Conservation (phyloP, 1,284 basidiomycete species). For the Cronartium quercuum region DNA sequence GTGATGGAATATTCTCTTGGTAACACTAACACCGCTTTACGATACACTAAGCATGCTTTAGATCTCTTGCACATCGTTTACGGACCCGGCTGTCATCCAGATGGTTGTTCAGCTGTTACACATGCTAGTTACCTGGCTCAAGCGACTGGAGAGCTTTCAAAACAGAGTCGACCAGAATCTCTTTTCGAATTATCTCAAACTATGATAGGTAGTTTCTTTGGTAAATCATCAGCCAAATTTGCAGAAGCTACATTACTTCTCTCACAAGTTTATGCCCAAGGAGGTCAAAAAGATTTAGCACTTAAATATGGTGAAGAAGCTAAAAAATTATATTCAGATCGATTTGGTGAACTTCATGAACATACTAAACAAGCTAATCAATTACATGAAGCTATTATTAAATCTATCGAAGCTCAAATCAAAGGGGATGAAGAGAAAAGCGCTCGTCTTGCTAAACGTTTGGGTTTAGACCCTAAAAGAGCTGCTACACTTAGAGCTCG, state of each 20-base stretch:
- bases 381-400: slow-evolving; percentile 11
- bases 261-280: slow-evolving; percentile 30
- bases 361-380: slow-evolving; percentile 30
- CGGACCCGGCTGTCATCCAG: slow-evolving; percentile 48
- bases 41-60: slow-evolving; percentile 55
- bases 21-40: slow-evolving; percentile 51
- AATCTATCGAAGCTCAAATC: slow-evolving; percentile 37
- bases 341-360: slow-evolving; percentile 28
- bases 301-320: slow-evolving; percentile 27
- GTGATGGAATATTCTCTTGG: slow-evolving; percentile 54
- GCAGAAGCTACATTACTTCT: slow-evolving; percentile 33
- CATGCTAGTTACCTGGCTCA: slow-evolving; percentile 32
- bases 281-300: slow-evolving; percentile 27
- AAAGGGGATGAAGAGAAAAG: slow-evolving; percentile 36
- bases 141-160: slow-evolving; percentile 13
- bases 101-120: slow-evolving; percentile 34
- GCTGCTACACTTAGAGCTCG: slow-evolving; percentile 27
- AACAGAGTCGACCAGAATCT: slow-evolving; percentile 9
- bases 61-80: slow-evolving; percentile 55
- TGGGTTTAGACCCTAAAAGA: slow-evolving; percentile 35
- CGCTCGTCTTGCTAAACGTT: slow-evolving; percentile 19
- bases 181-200: slow-evolving; percentile 34
- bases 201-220: slow-evolving; percentile 34
- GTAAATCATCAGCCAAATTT: slow-evolving; percentile 24
- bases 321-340: slow-evolving; percentile 13